phyloP scores from a whole-genome alignment of 2,329 filamentous ascomycete genomes.

The Penicillium olsonii region DNA sequence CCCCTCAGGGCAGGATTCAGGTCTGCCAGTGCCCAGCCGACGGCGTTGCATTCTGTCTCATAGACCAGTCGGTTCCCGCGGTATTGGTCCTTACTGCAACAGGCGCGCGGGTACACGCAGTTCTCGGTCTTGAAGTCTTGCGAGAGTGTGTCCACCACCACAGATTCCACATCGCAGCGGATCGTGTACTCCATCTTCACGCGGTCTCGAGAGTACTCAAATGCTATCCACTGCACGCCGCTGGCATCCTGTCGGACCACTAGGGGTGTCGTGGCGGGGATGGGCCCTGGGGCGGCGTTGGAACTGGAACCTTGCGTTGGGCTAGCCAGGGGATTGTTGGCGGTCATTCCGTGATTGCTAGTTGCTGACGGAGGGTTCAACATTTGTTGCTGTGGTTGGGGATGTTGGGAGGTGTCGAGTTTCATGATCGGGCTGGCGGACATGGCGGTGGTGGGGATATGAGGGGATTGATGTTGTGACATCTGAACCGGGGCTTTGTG shows the following conservation, averaged over 20 bases:
- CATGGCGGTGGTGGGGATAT: conserved; percentile 57
- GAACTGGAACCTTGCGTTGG: conserved; percentile 71
- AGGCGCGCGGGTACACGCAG: conserved; percentile 94
- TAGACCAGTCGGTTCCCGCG: conserved; percentile 93
- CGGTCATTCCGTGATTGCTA: conserved; percentile 54
- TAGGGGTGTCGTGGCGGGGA: conserved; percentile 91
- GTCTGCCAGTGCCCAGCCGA: conserved; percentile 98
- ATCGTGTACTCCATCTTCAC: conserved; percentile 99
- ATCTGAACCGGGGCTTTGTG: conserved; percentile 41
- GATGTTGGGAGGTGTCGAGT: conserved; percentile 46
- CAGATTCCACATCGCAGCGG: conserved; percentile 94
- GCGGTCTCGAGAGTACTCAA: conserved; percentile 93
- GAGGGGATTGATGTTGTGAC: conserved; percentile 40
- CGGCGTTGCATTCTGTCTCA: conserved; percentile 97
- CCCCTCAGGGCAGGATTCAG: conserved; percentile 87
- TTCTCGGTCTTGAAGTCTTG: conserved; percentile 97
- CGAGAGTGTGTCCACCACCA: conserved; percentile 81
- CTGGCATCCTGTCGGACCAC: conserved; percentile 95
- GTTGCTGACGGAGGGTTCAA: conserved; percentile 50
- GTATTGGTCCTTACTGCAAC: conserved; percentile 94
- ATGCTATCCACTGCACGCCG: conserved; percentile 97
- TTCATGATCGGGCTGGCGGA: conserved; percentile 60
- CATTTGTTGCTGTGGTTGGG: conserved; percentile 37
- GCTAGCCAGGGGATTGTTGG: conserved; percentile 34
- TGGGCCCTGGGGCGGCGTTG: conserved; percentile 91